phyloP scores from a whole-genome alignment of 2,329 filamentous ascomycete genomes.

The Colletotrichum camelliae region DNA sequence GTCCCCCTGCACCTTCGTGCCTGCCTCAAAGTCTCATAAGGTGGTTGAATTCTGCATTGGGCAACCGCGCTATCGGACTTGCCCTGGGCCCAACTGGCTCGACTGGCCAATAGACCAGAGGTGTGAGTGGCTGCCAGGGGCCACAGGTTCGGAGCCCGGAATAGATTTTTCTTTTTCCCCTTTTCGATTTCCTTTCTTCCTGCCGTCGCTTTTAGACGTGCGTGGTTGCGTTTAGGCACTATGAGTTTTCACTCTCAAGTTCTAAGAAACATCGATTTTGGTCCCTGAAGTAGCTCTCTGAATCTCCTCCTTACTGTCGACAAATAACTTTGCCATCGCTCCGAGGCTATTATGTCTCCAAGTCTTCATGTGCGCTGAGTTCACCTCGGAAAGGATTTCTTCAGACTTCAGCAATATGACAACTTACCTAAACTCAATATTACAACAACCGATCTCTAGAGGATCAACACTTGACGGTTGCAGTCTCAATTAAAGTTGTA shows the following conservation, averaged over 20 bases:
- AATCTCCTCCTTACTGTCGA: neutral
- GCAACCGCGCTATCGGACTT: too few species aligned
- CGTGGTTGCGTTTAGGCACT: neutral
- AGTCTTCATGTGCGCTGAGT: fast-evolving
- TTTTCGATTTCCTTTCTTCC: neutral
- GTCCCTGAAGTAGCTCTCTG: neutral
- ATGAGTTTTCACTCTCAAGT: neutral
- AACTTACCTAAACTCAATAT: neutral
- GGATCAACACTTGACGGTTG: neutral
- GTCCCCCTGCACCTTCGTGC: neutral
- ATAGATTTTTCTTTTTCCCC: neutral
- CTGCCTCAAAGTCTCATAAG: neutral
- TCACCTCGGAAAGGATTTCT: neutral
- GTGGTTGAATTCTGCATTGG: neutral
- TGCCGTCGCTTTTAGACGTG: fast-evolving
- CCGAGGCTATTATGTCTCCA: neutral
- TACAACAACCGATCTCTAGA: neutral
- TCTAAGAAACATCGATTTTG: neutral
- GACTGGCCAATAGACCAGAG: neutral
- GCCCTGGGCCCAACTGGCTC: neutral
- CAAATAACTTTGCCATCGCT: fast-evolving
- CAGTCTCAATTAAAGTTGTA: fast-evolving
- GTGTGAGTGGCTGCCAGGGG: neutral
- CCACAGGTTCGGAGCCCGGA: neutral
- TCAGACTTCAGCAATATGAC: neutral